phyloP scores from a whole-genome alignment of 129 eudicot species.

The Calendula officinalis region DNA sequence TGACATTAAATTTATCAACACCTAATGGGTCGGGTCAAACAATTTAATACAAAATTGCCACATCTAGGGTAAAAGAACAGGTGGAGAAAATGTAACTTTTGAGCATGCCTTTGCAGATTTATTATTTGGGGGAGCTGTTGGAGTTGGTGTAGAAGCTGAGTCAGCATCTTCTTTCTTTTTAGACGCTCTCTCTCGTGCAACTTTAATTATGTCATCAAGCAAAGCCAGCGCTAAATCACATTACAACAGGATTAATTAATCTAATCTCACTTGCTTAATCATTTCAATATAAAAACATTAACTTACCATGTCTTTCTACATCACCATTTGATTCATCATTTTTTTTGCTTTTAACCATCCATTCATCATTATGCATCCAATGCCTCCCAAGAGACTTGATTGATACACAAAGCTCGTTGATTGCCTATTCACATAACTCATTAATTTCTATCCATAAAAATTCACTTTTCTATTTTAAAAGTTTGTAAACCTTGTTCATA shows the following conservation, averaged over 20 bases:
- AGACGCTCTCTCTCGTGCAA: conserved; percentile 58
- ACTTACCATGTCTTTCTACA: conserved; percentile 63
- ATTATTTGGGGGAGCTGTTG: conserved; percentile 55
- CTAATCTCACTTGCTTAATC: not conserved
- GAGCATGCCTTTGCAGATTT: conserved; percentile 33
- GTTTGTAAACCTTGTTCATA: conserved; percentile 51
- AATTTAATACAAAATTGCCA: not conserved
- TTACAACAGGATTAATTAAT: conserved; percentile 16
- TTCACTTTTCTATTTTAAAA: not conserved
- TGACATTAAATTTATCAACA: conserved; percentile 57
- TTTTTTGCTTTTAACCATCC: conserved; percentile 57
- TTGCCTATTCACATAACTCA: conserved; percentile 43
- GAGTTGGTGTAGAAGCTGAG: conserved; percentile 48
- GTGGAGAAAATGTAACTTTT: conserved; percentile 38
- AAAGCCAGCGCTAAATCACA: conserved; percentile 43
- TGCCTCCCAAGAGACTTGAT: conserved; percentile 61
- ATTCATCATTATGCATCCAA: conserved; percentile 55
- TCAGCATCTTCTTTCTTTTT: conserved; percentile 36
- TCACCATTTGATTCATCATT: conserved; percentile 32
- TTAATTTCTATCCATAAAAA: conserved; percentile 16
- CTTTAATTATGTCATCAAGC: conserved; percentile 70
- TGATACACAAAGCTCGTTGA: conserved; percentile 62
- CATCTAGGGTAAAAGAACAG: conserved; percentile 33
- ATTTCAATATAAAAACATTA: conserved; percentile 9
- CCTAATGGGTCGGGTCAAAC: conserved; percentile 41